Conservation (phyloP, 768 basidiomycete genomes). For the Boletus rubropictus region DNA sequence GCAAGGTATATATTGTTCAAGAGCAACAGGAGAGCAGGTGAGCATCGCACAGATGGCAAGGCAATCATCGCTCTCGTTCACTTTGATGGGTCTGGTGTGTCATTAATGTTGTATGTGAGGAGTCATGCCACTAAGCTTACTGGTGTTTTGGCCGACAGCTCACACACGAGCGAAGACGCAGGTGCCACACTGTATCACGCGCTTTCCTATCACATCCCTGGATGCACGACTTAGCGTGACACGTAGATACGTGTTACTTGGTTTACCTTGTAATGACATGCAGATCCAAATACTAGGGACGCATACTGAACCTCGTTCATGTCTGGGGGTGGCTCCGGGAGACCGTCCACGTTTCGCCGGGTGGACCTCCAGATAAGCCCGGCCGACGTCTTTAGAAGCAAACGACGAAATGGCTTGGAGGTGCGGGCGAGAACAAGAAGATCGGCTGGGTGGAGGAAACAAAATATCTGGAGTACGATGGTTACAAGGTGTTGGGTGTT, state of each 20-base stretch:
- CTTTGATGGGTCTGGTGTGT: conserved; percentile 17
- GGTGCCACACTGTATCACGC: conserved; percentile 28
- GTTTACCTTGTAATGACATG: conserved; percentile 36
- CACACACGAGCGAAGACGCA: conserved; percentile 30
- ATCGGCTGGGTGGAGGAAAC: conserved; percentile 40
- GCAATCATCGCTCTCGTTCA: conserved; percentile 5
- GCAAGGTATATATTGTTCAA: conserved; percentile 23
- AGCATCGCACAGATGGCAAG: conserved; percentile 8
- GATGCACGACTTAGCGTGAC: background rate
- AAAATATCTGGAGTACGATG: conserved; percentile 34
- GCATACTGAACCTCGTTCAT: conserved; percentile 48
- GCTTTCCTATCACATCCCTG: conserved; percentile 25
- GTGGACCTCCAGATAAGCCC: conserved; percentile 31
- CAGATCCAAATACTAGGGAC: conserved; percentile 42
- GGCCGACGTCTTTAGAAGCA: conserved; percentile 33
- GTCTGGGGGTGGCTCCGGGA: conserved; percentile 43
- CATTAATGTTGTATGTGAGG: background rate
- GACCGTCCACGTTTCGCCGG: conserved; percentile 31
- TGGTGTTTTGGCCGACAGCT: conserved; percentile 22
- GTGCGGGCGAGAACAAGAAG: conserved; percentile 42
- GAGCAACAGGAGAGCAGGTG: background rate
- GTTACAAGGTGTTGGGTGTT: background rate
- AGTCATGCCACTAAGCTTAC: conserved; percentile 12
- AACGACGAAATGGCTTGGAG: conserved; percentile 34
- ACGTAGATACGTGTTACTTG: background rate